Base-by-base conservation (phyloP, 805 yeast species). In the Yamadazyma nakazawae region DNA sequence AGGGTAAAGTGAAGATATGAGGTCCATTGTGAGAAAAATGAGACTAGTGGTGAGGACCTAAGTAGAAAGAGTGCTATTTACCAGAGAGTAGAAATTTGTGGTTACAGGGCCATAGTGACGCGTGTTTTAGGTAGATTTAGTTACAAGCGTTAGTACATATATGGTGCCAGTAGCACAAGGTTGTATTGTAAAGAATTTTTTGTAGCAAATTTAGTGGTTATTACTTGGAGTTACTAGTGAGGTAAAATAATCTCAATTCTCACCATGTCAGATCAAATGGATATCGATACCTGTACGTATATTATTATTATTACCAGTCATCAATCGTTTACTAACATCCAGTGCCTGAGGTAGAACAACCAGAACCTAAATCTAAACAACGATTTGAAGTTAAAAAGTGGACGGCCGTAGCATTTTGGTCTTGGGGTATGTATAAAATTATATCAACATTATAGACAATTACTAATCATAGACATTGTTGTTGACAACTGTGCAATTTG, bases 371-470 rank as follows among this genome's bases (percentile, higher is more conserved):
- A 50, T 24, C 48, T 2, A 45, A 51, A 19, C 70, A 85, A 70
- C 78, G 88, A 57, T 91, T 94, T 58, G 97, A 92, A 63, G 91
- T 94, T 35, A 88, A 89, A 63, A 94, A 91, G 73, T 92, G 99
- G 98, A 90, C 96, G 12, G 98, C 98, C 0, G 99, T 94, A 41
- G 98, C 98, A n/a, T 89, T 94, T 63, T 94, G 99, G 99, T 89
- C 97, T 0, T 94, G 99, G 99, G 96, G 78, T 70, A 73, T 61
- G 71, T 73, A 48, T 58, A 9, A 38, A 21, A 21, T 21, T 37
- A 13, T n/a, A 28, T 28, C 24, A 37, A 25, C 26, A 14, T 31
- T 9, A 11, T 40, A 30, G 11, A 12, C 5, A 24, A 35, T 3
- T 56, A 56, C 61, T 61, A 56, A 56, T 56, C 32, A 46, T 50